Conservation (phyloP, 176 grass and related monocot species). For the Hordeum marinum region DNA sequence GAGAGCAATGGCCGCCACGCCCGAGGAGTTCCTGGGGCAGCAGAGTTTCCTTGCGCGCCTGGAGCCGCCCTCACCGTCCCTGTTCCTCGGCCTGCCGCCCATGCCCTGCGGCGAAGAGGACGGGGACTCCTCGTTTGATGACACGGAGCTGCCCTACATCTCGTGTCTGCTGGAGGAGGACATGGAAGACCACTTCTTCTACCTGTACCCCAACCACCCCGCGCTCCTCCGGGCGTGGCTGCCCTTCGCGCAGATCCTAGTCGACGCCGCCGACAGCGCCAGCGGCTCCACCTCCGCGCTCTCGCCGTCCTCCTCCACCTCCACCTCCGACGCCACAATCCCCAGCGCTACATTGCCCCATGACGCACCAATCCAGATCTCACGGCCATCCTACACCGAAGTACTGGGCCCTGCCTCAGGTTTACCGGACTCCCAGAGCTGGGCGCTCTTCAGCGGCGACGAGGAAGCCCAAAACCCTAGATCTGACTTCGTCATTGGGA, state of each 20-base stretch:
- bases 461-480: neutral
- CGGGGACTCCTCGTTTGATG: neutral
- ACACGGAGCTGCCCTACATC: constrained; percentile 26
- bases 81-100: constrained; percentile 29
- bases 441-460: neutral
- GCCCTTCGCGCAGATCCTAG: constrained; percentile 27
- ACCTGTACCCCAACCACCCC: constrained; percentile 29
- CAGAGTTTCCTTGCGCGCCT: neutral
- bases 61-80: constrained; percentile 20
- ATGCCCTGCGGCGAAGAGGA: neutral
- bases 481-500: neutral
- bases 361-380: neutral
- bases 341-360: neutral
- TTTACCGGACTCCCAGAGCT: neutral
- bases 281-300: constrained; percentile 2
- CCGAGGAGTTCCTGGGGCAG: neutral
- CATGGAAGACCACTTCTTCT: constrained; percentile 19
- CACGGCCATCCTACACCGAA: neutral
- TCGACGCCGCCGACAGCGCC: neutral
- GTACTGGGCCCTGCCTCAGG: neutral
- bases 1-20: constrained; percentile 9
- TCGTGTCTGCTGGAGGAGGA: constrained; percentile 36
- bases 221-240: constrained; percentile 19
- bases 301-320: neutral
- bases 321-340: neutral